These are phyloP conservation scores for Zea mays DNA, from an alignment of 176 grass and related monocot genomes.

Conservation along the genomic window DNA sequence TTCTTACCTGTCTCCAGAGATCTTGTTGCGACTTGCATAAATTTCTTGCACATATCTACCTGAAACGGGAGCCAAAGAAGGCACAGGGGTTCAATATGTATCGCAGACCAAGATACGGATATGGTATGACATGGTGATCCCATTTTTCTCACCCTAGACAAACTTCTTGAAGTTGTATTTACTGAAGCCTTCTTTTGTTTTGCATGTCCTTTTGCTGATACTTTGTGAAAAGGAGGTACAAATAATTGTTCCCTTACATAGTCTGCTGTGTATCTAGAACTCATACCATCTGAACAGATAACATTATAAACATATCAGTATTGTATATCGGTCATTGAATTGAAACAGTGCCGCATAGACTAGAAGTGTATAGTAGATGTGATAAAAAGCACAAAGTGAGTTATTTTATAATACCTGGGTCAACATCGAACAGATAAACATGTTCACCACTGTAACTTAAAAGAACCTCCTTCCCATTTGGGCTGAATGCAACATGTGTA, in stretches of 20 bases:
- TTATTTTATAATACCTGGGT: conserved; percentile 56
- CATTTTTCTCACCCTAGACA: conserved; percentile 47
- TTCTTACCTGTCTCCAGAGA: conserved; percentile 52
- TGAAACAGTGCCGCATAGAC: neutral
- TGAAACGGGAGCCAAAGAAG: conserved; percentile 54
- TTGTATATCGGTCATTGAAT: conserved; percentile 7
- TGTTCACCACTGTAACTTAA: conserved; percentile 97
- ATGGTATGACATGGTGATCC: neutral
- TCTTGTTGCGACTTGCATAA: conserved; percentile 60
- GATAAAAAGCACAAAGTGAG: conserved; percentile 21
- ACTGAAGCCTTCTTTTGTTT: conserved; percentile 27
- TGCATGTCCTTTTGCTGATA: conserved; percentile 36
- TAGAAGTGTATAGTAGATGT: conserved; percentile 20
- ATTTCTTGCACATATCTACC: conserved; percentile 76
- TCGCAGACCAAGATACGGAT: conserved; percentile 25
- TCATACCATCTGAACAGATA: conserved; percentile 57
- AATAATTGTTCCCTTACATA: conserved; percentile 60
- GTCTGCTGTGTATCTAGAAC: conserved; percentile 71
- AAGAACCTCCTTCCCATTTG: conserved; percentile 84
- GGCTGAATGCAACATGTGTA: conserved; percentile 94
- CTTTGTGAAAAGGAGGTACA: conserved; percentile 53
- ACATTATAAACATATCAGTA: conserved; percentile 25
- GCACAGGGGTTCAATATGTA: conserved; percentile 44
- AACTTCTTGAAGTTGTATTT: conserved; percentile 55
- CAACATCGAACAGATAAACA: conserved; percentile 89